These are phyloP conservation scores for Penicillium canescens DNA, from an alignment of 495 filamentous ascomycete genomes.

Conservation along the genomic window DNA sequence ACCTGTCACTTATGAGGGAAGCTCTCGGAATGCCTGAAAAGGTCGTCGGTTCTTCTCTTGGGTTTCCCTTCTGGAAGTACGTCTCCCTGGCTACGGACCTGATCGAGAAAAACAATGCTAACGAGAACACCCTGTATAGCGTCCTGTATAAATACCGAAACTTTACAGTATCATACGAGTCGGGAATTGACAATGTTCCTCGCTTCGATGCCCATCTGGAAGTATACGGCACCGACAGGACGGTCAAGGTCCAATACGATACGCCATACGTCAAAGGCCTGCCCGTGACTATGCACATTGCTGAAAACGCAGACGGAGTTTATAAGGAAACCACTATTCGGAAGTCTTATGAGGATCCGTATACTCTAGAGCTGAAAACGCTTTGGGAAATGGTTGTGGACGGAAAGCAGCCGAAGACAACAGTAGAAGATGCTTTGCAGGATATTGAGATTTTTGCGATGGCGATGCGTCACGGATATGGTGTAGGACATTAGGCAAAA, in stretches of 20 bases:
- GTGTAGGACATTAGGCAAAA: too few relatives aligned
- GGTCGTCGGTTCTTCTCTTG: constrained; percentile 36
- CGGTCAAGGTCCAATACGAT: constrained; percentile 6
- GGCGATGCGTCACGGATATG: too few relatives aligned
- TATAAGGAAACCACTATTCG: background rate
- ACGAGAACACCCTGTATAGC: constrained; percentile 30
- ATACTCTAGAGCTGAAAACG: background rate
- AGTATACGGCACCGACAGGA: constrained; percentile 44
- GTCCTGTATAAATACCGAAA: constrained; percentile 32
- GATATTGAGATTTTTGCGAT: too few relatives aligned
- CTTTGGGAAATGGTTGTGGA: too few relatives aligned
- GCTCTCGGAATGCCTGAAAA: constrained; percentile 34
- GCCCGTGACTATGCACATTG: background rate
- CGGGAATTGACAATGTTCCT: constrained; percentile 23
- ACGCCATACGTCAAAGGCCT: background rate
- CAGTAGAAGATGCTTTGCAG: too few relatives aligned
- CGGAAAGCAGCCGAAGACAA: too few relatives aligned
- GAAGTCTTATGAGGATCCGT: background rate
- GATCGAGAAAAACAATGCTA: too few relatives aligned
- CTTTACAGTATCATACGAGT: constrained; percentile 9
- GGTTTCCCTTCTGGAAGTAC: too few relatives aligned
- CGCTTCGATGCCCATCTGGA: constrained; percentile 50
- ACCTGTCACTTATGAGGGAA: constrained; percentile 52
- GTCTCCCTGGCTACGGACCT: too few relatives aligned
- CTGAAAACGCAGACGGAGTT: background rate